Evolutionary conservation across 179 eudicot genomes (phyloP), one percentile per base, ranked within the genome.

Genomic region (Drosera spatulata): DNA sequence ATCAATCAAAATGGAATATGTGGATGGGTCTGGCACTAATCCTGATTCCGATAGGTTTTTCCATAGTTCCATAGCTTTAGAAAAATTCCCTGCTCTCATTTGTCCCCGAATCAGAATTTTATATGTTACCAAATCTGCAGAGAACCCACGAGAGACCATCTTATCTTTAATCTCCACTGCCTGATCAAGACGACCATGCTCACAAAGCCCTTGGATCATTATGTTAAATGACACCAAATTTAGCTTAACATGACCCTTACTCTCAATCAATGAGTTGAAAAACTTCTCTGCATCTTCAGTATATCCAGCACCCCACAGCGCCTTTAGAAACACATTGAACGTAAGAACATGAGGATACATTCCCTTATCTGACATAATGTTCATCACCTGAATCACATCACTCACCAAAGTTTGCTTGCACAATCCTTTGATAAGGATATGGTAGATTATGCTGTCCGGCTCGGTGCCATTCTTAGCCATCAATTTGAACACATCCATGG

Each of bases 391-490:
- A 53, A 78, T 72, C 69, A 86, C 85, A 67, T 83, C 88, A 3
- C 22, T 22, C 60, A 81, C 71, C 58, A 76, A 68, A 56, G 83
- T 90, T 67, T 74, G 77, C 67, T 68, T 78, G 67, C 84, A 85
- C 13, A 90, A 66, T 53, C 86, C 89, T 67, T 52, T 55, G 33
- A 90, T 77, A 14, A 90, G 68, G 41, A 71, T 64, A 77, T 81
- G 85, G 54, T 73, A 90, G 5, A 80, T 80, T 15, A 58, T 13
- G 46, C 41, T 62, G 48, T 44, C 67, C 12, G 93, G 85, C 53
- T 81, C 86, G 71, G 69, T 70, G 40, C 90, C 83, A 71, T 75
- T 83, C 56, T 76, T 66, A 48, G 70, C 14, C 97, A 90, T 90
- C 70, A 88, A 55, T 42, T 77, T 60, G 58, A 81, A 70, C 45